phyloP scores from a whole-genome alignment of 1,284 basidiomycete genomes.

The Vanrija sp. region DNA sequence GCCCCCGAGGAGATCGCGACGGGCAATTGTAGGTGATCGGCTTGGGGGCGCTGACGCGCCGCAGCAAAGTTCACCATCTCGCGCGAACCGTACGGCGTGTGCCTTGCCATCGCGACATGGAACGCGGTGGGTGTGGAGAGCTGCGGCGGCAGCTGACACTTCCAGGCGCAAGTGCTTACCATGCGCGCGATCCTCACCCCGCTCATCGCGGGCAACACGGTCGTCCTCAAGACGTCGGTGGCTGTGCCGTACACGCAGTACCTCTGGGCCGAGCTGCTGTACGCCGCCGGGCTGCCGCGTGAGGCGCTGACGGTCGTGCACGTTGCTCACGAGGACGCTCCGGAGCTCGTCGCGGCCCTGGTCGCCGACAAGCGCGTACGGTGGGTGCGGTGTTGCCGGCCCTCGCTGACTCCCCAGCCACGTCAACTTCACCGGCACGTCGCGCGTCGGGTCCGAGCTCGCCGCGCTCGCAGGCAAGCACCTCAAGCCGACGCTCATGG shows the following conservation, averaged over 20 bases:
- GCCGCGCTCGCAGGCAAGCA: slow-evolving; percentile 45
- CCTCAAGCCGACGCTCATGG: slow-evolving; percentile 49
- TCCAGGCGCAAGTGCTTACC: slow-evolving; percentile 13
- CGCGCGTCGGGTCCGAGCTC: slow-evolving; percentile 45
- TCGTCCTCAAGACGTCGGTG: slow-evolving; percentile 62
- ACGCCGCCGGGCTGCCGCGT: slow-evolving; percentile 57
- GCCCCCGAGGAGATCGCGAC: slow-evolving; percentile 2
- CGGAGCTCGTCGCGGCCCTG: slow-evolving; percentile 53
- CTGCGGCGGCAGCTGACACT: neutral
- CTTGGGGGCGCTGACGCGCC: no score
- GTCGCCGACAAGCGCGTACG: slow-evolving; percentile 56
- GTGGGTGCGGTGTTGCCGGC: no score
- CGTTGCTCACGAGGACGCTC: slow-evolving; percentile 53
- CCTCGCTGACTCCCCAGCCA: slow-evolving; percentile 4
- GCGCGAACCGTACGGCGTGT: slow-evolving; percentile 27
- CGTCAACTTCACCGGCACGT: slow-evolving; percentile 53
- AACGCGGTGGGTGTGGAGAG: slow-evolving; percentile 18
- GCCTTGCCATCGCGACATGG: slow-evolving; percentile 25
- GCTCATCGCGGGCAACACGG: slow-evolving; percentile 62
- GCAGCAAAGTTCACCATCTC: neutral
- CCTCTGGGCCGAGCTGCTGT: slow-evolving; percentile 52
- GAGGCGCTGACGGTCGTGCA: slow-evolving; percentile 61
- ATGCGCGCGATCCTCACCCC: slow-evolving; percentile 56
- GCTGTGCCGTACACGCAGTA: slow-evolving; percentile 56
- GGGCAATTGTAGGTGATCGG: slow-evolving; percentile 6